Base-by-base conservation (phyloP, 257 asterid species). In the Jacaranda copaia region DNA sequence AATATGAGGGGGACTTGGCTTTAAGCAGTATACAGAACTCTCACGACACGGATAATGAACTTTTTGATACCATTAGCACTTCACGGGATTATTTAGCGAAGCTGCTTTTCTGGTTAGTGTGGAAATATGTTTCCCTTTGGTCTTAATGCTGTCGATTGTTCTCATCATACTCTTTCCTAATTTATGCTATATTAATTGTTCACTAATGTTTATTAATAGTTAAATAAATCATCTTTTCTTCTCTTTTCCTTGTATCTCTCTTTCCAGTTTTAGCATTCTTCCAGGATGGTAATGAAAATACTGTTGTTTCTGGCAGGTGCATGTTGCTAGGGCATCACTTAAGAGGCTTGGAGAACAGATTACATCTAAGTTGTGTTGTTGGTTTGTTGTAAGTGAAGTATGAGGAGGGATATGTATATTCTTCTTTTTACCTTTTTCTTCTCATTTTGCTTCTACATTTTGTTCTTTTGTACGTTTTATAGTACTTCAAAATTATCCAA, bases 281-380 rank as follows among this genome's bases (percentile, higher is more conserved):
- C 61, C 49, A 38, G 59, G 59, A 40, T 62, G 48, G 55, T 77
- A 68, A 76, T 61, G 75, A 76, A 68, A 65, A 53, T 20, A 6
- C n/a, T 61, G 32, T 65, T 55, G 46, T 49, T 66, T 12, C 45
- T 77, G 53, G 61, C 94, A 96, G 99, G 99, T 96, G 98, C 83
- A 93, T 96, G 99, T 72, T 96, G 85, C 77, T 96, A 69, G 99
- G 99, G 42, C 99, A 96, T 87, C 99, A 96, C 81, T 84, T 96
- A 76, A 84, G 99, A 84, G 96, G 97, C 55, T 83, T 95, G 96
- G 99, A 95, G 89, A 95, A 93, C 87, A 88, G 98, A 83, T 84
- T 95, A 83, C 97, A 93, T 84, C 87, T 95, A 51, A 93, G 91
- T 77, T 95, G 98, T 81, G 98, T 80, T 39, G 98, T 95, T 61